Evolutionary conservation across 2,329 filamentous ascomycete genomes (phyloP).

Genomic region (Graphilbum fragrans): DNA sequence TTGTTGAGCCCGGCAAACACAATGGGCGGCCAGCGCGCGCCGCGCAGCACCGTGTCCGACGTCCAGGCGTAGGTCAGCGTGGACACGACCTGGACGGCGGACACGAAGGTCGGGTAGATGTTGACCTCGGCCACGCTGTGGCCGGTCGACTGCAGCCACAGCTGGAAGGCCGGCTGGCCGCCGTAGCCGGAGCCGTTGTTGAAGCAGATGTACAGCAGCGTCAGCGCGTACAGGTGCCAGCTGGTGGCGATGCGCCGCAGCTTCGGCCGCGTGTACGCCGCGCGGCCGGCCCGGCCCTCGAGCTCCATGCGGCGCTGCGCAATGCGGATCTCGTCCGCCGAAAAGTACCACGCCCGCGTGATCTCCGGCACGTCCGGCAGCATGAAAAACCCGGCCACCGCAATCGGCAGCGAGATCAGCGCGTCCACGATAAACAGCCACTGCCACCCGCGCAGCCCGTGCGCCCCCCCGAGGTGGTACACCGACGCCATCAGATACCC

Average conservation of each 20-base stretch:
- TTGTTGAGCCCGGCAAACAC: conserved; percentile 37
- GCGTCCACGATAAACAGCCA: conserved; percentile 48
- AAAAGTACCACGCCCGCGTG: conserved; percentile 24
- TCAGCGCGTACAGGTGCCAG: conserved; percentile 53
- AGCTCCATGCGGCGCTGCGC: conserved; percentile 27
- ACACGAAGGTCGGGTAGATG: conserved; percentile 46
- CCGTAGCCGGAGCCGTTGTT: conserved; percentile 38
- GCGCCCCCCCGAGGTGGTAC: conserved; percentile 30
- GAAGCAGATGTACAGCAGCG: conserved; percentile 49
- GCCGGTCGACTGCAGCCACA: conserved; percentile 32
- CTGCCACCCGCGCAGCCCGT: conserved; percentile 37
- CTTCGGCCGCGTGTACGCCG: conserved; percentile 31
- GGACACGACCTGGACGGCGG: conserved; percentile 39
- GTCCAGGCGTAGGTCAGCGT: conserved; percentile 55
- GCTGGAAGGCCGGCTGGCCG: conserved; percentile 40
- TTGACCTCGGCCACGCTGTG: conserved; percentile 32
- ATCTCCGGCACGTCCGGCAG: conserved; percentile 27
- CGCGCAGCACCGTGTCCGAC: conserved; percentile 47
- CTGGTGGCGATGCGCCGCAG: conserved; percentile 47
- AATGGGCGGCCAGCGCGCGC: conserved; percentile 52
- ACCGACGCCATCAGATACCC: conserved; percentile 43
- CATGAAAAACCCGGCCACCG: conserved; percentile 36
- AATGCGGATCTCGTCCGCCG: conserved; percentile 22
- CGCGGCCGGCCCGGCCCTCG: conserved; percentile 30
- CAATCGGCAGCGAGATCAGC: conserved; percentile 42